Evolutionary conservation across 2,329 filamentous ascomycete species (phyloP), one percentile per base, ranked within the genome.

Genomic region (Emmonsiellopsis sp.): DNA sequence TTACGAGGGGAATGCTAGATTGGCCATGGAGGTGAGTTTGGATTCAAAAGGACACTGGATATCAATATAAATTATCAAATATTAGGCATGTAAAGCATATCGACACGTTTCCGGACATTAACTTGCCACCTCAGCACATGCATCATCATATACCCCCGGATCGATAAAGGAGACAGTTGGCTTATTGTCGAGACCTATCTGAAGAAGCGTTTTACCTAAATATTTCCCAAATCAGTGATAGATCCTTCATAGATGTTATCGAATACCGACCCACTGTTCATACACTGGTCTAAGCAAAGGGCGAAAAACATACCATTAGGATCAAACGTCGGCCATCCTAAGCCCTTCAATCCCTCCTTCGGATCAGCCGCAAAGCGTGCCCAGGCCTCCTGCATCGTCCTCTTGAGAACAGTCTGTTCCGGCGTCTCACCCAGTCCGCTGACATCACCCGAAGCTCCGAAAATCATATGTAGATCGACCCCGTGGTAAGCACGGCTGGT

Each of bases 401-500:
- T 54, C 1, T 68, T 70, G 2, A 73, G 61, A 15, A 58, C 32
- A 9, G 56, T 58, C 57, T 76, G 70, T 0, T 61, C 56, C 0
- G 54, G 50, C 0, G 61, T 61, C 6, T 67, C 61, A 0, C 64
- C 58, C 8, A 75, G 60, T 2, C 71, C 73, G 47, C 68, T 73
- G 41, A 75, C 67, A 20, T 69, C 66, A 2, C 53, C 64, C 0
- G 69, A 70, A 1, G 65, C 71, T 1, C 74, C 73, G 54, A 77
- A 76, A 13, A 77, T 62, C 70, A 77, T 76, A 54, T 75, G 70
- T 50, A 78, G 50, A 34, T 78, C 76, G 1, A 69, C 68, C 0
- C 74, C 77, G 49, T 79, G 77, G 56, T 78, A 80, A 0, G 75
- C 74, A 3, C 74, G 74, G 41, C 73, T 76, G 5, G 65, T 68